Conservation (phyloP, 2,329 filamentous ascomycete species). For the Sporothrix globosa region DNA sequence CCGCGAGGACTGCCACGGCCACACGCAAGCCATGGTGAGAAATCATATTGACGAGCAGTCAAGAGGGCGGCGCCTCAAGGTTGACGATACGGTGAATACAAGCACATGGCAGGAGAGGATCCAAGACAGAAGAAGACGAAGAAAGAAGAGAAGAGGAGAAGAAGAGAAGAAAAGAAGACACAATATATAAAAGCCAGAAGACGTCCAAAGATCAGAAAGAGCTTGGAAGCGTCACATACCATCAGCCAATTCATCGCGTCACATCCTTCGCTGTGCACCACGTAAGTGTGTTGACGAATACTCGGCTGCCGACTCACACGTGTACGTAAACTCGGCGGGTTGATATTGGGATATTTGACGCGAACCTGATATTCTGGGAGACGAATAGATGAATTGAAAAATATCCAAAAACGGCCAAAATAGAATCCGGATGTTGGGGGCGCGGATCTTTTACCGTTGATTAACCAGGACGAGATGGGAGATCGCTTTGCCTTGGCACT, state of each 20-base stretch:
- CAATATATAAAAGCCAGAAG: not conserved
- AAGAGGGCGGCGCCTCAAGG: not conserved
- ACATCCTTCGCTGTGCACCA: not conserved
- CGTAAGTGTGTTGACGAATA: conserved; percentile 18
- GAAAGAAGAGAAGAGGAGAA: not conserved
- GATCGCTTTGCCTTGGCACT: no score
- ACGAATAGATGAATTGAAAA: not conserved
- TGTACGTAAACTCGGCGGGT: not conserved
- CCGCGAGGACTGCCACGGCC: not conserved
- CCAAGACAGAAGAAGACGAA: not conserved
- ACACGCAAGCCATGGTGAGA: not conserved
- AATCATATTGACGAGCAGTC: not conserved
- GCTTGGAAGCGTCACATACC: not conserved
- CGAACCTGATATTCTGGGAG: no score
- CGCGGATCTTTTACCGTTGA: no score
- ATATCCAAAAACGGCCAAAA: conserved; percentile 5
- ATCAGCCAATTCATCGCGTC: not conserved
- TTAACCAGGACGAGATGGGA: not conserved
- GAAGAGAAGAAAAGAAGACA: not conserved
- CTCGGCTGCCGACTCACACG: no score
- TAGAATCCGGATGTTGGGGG: not conserved
- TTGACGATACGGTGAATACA: not conserved
- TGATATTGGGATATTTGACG: not conserved
- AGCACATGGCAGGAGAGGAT: conserved; percentile 6
- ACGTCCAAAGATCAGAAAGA: not conserved